These are phyloP conservation scores for Pyrenophora teres DNA, from an alignment of 2,329 filamentous ascomycete species.

Conservation along the genomic window DNA sequence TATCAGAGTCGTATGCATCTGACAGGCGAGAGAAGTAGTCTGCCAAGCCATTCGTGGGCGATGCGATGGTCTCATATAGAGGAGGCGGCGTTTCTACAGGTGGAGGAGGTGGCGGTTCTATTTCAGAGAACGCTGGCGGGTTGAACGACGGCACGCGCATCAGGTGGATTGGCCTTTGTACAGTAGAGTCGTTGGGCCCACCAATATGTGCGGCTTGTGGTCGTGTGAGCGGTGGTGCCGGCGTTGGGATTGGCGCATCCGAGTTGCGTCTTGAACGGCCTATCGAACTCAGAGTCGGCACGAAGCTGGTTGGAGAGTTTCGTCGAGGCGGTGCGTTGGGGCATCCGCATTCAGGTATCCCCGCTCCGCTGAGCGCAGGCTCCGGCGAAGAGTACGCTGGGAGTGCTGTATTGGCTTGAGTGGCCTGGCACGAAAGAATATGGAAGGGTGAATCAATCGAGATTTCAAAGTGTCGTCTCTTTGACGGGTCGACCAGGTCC, in stretches of 20 bases:
- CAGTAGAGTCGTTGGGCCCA: constrained; percentile 53
- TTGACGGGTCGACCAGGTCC: constrained; percentile 76
- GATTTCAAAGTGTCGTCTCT: constrained; percentile 90
- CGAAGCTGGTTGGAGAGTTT: constrained; percentile 54
- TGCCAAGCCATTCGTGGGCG: constrained; percentile 70
- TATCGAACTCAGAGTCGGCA: constrained; percentile 65
- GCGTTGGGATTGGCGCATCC: constrained; percentile 23
- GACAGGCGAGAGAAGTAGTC: constrained; percentile 87
- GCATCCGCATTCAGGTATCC: constrained; percentile 63
- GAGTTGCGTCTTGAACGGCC: constrained; percentile 43
- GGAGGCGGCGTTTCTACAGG: constrained; percentile 80
- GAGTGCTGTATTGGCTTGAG: constrained; percentile 82
- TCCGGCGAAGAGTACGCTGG: constrained; percentile 74
- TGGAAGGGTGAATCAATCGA: constrained; percentile 96
- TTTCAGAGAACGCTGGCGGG: constrained; percentile 83
- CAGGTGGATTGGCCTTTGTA: constrained; percentile 78
- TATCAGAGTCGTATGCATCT: constrained; percentile 66
- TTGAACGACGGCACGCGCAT: constrained; percentile 84
- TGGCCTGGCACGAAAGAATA: constrained; percentile 90
- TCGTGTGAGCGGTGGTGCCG: constrained; percentile 54
- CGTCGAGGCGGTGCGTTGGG: constrained; percentile 65
- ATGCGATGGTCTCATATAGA: constrained; percentile 79
- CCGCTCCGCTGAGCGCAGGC: constrained; percentile 34
- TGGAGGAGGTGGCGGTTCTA: constrained; percentile 73
- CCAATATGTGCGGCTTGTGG: constrained; percentile 53